Base-by-base conservation (phyloP, 306 rosid genomes). In the Vigna reflexopilosa region DNA sequence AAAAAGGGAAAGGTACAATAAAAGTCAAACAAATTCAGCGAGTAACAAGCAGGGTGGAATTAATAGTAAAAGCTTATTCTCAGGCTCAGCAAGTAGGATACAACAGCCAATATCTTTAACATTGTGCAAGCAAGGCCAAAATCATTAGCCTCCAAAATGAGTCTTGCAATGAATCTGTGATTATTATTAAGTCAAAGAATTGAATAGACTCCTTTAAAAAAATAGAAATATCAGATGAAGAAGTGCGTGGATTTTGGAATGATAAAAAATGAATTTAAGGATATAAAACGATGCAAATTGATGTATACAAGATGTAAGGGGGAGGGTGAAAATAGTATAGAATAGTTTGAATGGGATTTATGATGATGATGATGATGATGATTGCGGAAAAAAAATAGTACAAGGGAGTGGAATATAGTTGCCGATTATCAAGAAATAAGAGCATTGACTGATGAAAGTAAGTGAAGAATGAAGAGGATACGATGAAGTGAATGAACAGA, bases 401-500 rank as follows among this genome's bases (percentile, higher is more conserved):
- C 44, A 76, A 49, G 28, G 5, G 42, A 12, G 19, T 16, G 16
- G 14, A n/a, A 56, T 58, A 6, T n/a, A 12, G 16, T 24, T 26
- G 65, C 26, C 13, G 2, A 22, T 11, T 57, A 12, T 12, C 12
- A 28, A 26, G 44, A 61, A 30, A 61, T 10, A 61, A 30, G 12
- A 61, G 22, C 42, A 15, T 11, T 9, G 34, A 2, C 12, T 26
- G 19, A 11, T 9, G 36, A 10, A 54, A 19, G 32, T 9, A 22
- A 59, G 66, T 59, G 28, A 32, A 61, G 12, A 6, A 20, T 19
- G 12, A 80, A 76, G 78, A 93, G 98, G 98, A 93, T 92, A 94
- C 98, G 73, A 71, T 76, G 61, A 55, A 55, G 61, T n/a, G 9
- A 55, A 19, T 55, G 84, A 88, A 94, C 97, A 92, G 97, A 95